phyloP scores from a whole-genome alignment of 768 basidiomycete genomes.

The Podaxis sp. region DNA sequence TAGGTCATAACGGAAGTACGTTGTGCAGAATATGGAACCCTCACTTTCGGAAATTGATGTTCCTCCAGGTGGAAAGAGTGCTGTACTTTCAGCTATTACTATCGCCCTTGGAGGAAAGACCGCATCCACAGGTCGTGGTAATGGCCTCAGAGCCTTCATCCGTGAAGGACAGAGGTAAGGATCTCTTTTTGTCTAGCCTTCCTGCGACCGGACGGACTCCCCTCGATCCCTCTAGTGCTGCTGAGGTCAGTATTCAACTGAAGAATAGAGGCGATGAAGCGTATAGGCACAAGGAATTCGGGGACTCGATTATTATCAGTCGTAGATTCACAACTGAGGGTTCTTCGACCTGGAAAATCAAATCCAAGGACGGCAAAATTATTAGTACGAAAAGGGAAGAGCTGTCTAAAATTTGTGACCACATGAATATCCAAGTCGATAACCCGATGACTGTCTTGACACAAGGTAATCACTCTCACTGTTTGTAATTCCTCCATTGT shows the following conservation, averaged over 20 bases:
- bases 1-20: conserved; percentile 92
- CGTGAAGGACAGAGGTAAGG: conserved; percentile 77
- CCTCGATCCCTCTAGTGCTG: conserved; percentile 33
- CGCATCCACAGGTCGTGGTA: conserved; percentile 84
- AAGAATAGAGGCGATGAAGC: conserved; percentile 93
- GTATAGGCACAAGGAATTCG: conserved; percentile 80
- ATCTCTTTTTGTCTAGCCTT: background rate
- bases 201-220: background rate
- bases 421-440: conserved; percentile 96
- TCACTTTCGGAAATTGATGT: background rate
- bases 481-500: conserved; percentile 14
- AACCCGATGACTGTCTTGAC: conserved; percentile 95
- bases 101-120: conserved; percentile 94
- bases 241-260: conserved; percentile 76
- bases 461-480: conserved; percentile 50
- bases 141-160: conserved; percentile 79
- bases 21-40: conserved; percentile 14
- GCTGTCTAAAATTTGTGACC: conserved; percentile 82
- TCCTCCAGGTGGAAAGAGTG: conserved; percentile 84
- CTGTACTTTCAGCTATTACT: conserved; percentile 88
- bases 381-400: conserved; percentile 81
- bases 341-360: conserved; percentile 77
- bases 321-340: conserved; percentile 80
- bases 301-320: conserved; percentile 78
- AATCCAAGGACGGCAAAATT: conserved; percentile 55